phyloP scores from a whole-genome alignment of 2,329 filamentous ascomycete species.

The Aspergillus ustus region DNA sequence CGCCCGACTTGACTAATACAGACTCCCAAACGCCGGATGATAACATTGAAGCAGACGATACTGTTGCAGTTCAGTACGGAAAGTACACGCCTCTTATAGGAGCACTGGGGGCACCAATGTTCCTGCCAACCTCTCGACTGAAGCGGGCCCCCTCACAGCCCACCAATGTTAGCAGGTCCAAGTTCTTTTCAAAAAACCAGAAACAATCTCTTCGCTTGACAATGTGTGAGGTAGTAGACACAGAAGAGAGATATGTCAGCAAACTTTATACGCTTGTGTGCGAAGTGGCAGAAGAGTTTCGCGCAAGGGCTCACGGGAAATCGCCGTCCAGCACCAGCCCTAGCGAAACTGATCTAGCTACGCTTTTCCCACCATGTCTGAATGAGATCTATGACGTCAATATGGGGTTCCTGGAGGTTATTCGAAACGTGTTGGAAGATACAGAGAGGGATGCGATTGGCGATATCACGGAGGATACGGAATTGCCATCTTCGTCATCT shows the following conservation, averaged over 20 bases:
- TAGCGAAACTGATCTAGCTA: constrained; percentile 71
- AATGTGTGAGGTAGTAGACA: constrained; percentile 87
- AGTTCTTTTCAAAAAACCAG: constrained; percentile 77
- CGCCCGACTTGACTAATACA: constrained; percentile 65
- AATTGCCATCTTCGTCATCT: constrained; percentile 53
- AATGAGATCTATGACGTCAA: constrained; percentile 83
- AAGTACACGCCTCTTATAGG: constrained; percentile 76
- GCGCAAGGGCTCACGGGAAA: constrained; percentile 67
- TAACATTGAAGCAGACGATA: constrained; percentile 47
- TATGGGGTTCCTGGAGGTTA: constrained; percentile 74
- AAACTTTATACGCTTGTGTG: constrained; percentile 85
- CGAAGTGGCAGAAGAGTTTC: constrained; percentile 79
- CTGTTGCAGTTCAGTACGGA: constrained; percentile 66
- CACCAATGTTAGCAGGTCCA: constrained; percentile 76
- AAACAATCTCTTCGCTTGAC: constrained; percentile 85
- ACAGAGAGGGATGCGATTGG: constrained; percentile 79
- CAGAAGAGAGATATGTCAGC: constrained; percentile 89
- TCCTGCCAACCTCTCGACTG: constrained; percentile 82
- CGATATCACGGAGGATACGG: constrained; percentile 69
- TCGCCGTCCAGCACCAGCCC: constrained; percentile 69
- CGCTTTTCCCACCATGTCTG: constrained; percentile 79
- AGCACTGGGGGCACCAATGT: constrained; percentile 80
- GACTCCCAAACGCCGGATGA: constrained; percentile 68
- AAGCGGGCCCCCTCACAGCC: constrained; percentile 87
- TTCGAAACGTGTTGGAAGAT: constrained; percentile 77